Evolutionary conservation across 2,329 filamentous ascomycete genomes (phyloP).

Genomic region (Coleophoma cylindrospora): DNA sequence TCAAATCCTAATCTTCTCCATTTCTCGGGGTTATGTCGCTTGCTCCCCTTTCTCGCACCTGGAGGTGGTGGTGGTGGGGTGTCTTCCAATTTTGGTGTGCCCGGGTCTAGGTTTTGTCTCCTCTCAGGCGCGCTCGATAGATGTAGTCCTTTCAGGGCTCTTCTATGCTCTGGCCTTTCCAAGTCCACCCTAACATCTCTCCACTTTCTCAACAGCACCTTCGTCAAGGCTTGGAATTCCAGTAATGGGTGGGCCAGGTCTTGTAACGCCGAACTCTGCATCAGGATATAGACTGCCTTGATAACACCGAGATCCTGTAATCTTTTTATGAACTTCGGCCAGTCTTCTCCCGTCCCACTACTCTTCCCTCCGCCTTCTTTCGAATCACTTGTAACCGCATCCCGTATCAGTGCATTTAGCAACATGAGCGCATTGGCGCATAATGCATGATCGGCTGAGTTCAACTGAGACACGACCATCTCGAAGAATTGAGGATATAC

Average conservation of each 20-base stretch:
- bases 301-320: conserved; percentile 92
- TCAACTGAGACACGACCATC: conserved; percentile 84
- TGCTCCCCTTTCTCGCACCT: conserved; percentile 51
- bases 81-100: conserved; percentile 24
- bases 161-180: conserved; percentile 81
- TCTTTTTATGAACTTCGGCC: conserved; percentile 92
- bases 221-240: conserved; percentile 90
- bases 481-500: conserved; percentile 92
- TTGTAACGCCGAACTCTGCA: conserved; percentile 90
- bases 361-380: conserved; percentile 28
- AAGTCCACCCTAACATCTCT: conserved; percentile 78
- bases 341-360: conserved; percentile 57
- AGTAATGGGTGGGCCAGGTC: conserved; percentile 85
- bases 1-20: conserved; percentile 92
- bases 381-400: conserved; percentile 74
- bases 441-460: conserved; percentile 89
- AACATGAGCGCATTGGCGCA: conserved; percentile 94
- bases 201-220: conserved; percentile 84
- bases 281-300: conserved; percentile 83
- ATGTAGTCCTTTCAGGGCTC: conserved; percentile 73
- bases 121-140: conserved; percentile 71
- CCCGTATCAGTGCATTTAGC: conserved; percentile 91
- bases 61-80: conserved; percentile 27
- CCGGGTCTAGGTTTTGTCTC: conserved; percentile 26
- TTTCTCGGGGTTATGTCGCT: conserved; percentile 79